These are phyloP conservation scores for Citrullus amarus DNA, from an alignment of 306 rosid genomes.

Conservation along the genomic window DNA sequence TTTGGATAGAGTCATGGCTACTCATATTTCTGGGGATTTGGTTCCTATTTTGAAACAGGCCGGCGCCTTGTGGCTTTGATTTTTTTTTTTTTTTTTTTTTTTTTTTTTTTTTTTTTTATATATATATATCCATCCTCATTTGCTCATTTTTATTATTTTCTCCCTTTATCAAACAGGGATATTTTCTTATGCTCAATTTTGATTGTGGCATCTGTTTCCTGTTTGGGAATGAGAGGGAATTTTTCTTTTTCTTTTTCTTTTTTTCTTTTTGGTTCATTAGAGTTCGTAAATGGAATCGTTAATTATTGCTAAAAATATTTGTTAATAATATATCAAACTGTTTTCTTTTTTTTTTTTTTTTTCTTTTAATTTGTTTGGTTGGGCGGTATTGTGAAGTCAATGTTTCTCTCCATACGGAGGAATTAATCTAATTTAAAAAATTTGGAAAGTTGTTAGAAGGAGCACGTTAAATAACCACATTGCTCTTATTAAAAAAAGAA, in stretches of 20 bases:
- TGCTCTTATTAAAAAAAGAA: no score
- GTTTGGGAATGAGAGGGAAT: neutral
- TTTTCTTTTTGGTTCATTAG: neutral
- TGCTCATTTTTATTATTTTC: neutral
- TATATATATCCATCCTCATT: no score
- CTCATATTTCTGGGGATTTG: slow-evolving; percentile 64
- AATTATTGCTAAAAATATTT: neutral
- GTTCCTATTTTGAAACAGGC: slow-evolving; percentile 50
- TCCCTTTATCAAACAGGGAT: neutral
- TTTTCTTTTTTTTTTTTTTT: no score
- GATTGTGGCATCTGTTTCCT: neutral
- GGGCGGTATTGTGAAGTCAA: neutral
- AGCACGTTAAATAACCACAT: no score
- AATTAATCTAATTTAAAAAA: no score
- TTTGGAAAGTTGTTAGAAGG: no score
- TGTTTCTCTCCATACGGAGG: neutral
- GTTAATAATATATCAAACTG: neutral
- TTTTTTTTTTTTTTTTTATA: neutral
- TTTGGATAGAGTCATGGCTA: slow-evolving; percentile 47
- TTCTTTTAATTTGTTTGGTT: neutral
- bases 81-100: neutral
- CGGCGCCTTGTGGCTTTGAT: slow-evolving; percentile 58
- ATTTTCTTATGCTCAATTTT: neutral
- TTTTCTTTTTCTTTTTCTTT: neutral
- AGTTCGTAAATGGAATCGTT: neutral